Base-by-base conservation (phyloP, 257 asterid genomes). In the Primulina huaijiensis region DNA sequence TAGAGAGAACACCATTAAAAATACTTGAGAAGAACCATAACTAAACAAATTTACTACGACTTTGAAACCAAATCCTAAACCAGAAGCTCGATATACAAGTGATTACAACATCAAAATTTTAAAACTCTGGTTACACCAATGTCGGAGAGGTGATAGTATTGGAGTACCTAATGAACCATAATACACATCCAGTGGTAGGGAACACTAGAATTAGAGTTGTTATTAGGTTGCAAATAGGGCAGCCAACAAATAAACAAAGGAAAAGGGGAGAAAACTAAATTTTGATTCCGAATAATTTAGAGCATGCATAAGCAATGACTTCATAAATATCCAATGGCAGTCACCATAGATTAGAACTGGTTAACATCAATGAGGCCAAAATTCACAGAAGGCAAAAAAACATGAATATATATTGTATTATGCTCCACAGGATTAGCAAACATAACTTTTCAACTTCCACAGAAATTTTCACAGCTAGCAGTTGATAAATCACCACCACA, bases 1-100 rank as follows among this genome's bases (percentile, higher is more conserved):
- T 56, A 56, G 62, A 60, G 35, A 34, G 58, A 20, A 64, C 67
- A 70, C 60, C 11, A 69, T 62, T 8, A 31, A 66, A 55, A 25
- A 34, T 21, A 67, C 53, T 23, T 17, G 29, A 64, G 1, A 10
- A 20, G 57, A 64, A 29, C 40, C 38, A 35, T 37, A 33, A 33
- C 25, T 31, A 66, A 62, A 62, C 23, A 12, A 34, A 70, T n/a
- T 23, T 5, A 57, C 33, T 64, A 40, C 46, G 38, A 2, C 20
- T 55, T 56, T 17, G 10, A 72, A 64, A 25, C 30, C 53, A 52
- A 62, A 43, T 43, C 19, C 55, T 43, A 4, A 43, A 43, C 7
- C 19, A 21, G 31, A 55, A 50, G 23, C 62, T 2, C 17, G 46
- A 43, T 40, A 43, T 43, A 12, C 55, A 14, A 43, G 55, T 43